A percentile compares a stretch with the other conserved stretches of the same genome.
Evolutionary conservation across 345 rosid genomes (phyloP).

Genomic region (Zanthoxylum bungeanum): DNA sequence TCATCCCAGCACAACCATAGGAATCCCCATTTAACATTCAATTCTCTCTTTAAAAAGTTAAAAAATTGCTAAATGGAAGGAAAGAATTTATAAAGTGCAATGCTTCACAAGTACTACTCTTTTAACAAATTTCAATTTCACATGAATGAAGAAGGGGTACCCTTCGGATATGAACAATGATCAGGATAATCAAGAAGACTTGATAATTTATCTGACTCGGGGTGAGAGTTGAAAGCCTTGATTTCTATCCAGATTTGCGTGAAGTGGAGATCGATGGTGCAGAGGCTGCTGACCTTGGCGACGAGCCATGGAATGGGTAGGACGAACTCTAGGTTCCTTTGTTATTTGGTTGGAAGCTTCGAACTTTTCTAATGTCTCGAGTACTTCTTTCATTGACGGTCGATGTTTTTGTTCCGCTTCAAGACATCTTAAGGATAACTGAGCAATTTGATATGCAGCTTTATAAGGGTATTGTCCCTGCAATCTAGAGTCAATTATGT

Average conservation of each 20-base stretch:
- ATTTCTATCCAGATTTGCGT: constrained; percentile 29
- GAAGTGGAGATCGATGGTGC: constrained; percentile 56
- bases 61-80: not conserved
- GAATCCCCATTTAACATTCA: constrained; percentile 2
- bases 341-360: constrained; percentile 51
- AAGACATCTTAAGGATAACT: constrained; percentile 66
- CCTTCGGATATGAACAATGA: no score
- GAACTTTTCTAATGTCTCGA: constrained; percentile 55
- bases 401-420: constrained; percentile 68
- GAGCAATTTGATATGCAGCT: constrained; percentile 62
- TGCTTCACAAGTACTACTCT: constrained; percentile 4
- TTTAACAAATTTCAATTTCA: constrained; percentile 10
- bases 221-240: constrained; percentile 2
- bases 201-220: no score
- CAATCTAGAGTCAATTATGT: constrained; percentile 62
- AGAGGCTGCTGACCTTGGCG: constrained; percentile 37
- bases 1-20: not conserved
- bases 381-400: constrained; percentile 87
- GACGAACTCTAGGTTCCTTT: constrained; percentile 43
- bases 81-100: not conserved
- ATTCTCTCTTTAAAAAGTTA: constrained; percentile 21
- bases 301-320: constrained; percentile 27
- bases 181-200: no score
- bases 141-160: no score
- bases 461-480: constrained; percentile 82